Conservation (phyloP, 2,329 filamentous ascomycete species). For the Cryphonectria japonica region DNA sequence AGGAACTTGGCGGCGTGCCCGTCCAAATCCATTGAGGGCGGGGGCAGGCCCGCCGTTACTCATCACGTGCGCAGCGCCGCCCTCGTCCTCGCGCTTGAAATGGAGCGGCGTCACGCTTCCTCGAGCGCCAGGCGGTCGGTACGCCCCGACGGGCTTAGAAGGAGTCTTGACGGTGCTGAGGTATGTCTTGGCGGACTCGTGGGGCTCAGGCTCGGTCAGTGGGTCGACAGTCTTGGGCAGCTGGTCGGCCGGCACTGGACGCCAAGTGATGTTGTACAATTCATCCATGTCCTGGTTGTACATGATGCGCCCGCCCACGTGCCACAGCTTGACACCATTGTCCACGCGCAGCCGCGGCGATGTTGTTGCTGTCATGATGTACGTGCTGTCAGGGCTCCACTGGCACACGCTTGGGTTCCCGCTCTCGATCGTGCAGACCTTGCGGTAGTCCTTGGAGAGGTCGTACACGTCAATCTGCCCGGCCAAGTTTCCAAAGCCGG, state of each 20-base stretch:
- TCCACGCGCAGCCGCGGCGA: constrained; percentile 94
- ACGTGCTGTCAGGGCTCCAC: constrained; percentile 95
- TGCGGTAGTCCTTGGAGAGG: constrained; percentile 88
- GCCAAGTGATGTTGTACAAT: constrained; percentile 89
- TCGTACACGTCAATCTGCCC: constrained; percentile 99
- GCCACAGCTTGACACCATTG: constrained; percentile 95
- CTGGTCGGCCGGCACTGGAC: constrained; percentile 69
- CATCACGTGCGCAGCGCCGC: constrained; percentile 79
- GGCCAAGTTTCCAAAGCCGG: constrained; percentile 95
- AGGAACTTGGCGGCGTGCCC: constrained; percentile 76
- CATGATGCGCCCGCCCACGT: constrained; percentile 85
- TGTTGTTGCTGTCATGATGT: constrained; percentile 96
- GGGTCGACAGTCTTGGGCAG: constrained; percentile 67
- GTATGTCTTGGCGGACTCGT: constrained; percentile 81
- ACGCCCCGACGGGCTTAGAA: constrained; percentile 95
- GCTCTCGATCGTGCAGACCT: constrained; percentile 91
- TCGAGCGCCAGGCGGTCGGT: constrained; percentile 90
- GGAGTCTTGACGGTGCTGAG: constrained; percentile 89
- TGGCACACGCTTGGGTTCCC: constrained; percentile 95
- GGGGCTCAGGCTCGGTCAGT: constrained; percentile 74
- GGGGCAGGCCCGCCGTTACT: constrained; percentile 75
- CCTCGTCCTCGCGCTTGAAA: constrained; percentile 97
- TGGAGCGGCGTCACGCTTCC: constrained; percentile 86
- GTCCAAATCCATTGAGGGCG: constrained; percentile 73
- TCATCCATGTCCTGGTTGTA: constrained; percentile 96